Conservation (phyloP, 352 stramenopile species). For the Globisporangium echinulatum region DNA sequence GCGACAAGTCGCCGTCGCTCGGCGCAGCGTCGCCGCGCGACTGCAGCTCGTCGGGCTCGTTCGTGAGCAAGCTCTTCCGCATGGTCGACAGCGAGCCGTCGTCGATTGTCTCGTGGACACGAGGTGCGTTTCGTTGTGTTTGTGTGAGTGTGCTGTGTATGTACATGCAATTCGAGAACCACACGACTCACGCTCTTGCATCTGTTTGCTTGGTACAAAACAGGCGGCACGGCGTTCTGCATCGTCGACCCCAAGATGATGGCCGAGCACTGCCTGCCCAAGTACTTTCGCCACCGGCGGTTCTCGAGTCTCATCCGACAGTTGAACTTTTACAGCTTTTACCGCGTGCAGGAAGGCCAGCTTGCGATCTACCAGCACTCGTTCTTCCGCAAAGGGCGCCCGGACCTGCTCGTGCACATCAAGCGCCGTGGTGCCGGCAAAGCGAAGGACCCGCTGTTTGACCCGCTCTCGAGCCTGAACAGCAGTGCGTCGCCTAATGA, state of each 20-base stretch:
- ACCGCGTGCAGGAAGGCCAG: slow-evolving; percentile 83
- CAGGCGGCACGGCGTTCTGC: slow-evolving; percentile 85
- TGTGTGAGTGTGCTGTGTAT: neutral
- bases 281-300: slow-evolving; percentile 87
- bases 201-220: slow-evolving; percentile 2
- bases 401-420: slow-evolving; percentile 78
- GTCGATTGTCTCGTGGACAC: slow-evolving; percentile 79
- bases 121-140: slow-evolving; percentile 19
- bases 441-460: slow-evolving; percentile 82
- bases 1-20: slow-evolving; percentile 9
- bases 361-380: slow-evolving; percentile 84
- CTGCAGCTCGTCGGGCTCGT: slow-evolving; percentile 64
- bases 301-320: slow-evolving; percentile 88
- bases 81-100: slow-evolving; percentile 82
- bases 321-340: slow-evolving; percentile 92
- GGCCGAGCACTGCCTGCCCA: slow-evolving; percentile 82
- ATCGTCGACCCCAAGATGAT: slow-evolving; percentile 89
- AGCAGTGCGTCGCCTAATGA: neutral
- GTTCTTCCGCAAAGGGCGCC: slow-evolving; percentile 77
- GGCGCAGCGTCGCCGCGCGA: slow-evolving; percentile 17
- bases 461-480: slow-evolving; percentile 37
- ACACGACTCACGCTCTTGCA: neutral
- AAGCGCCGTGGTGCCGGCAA: slow-evolving; percentile 78
- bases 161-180: slow-evolving; percentile 1
- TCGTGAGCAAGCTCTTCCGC: slow-evolving; percentile 81